These are phyloP conservation scores for Batkoa obscura DNA, from an alignment of 371 early-diverging fungal species.

Conservation along the genomic window DNA sequence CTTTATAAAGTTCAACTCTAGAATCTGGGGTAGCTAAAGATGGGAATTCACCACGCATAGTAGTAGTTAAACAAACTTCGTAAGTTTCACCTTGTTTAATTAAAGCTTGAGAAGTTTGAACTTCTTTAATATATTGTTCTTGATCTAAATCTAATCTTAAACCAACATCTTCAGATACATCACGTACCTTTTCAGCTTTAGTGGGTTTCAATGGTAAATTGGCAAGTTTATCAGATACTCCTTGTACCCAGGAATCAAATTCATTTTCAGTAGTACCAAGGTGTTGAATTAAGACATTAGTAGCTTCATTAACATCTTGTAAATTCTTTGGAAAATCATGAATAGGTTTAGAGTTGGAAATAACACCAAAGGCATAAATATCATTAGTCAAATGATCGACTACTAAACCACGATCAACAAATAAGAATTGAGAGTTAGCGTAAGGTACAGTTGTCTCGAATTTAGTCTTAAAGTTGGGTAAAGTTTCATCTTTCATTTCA, in stretches of 20 bases:
- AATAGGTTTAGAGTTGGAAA: neutral
- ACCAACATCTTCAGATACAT: too few relatives aligned
- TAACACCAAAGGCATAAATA: neutral
- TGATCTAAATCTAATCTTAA: neutral
- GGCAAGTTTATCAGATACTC: too few relatives aligned
- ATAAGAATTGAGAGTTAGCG: slow-evolving; percentile 64
- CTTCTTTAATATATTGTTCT: slow-evolving; percentile 33
- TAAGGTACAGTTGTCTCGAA: neutral
- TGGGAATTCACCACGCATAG: slow-evolving; percentile 21
- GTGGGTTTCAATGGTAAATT: neutral
- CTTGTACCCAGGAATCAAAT: too few relatives aligned
- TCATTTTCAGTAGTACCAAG: too few relatives aligned
- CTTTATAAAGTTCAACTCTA: slow-evolving; percentile 29
- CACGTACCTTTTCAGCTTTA: too few relatives aligned
- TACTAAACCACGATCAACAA: slow-evolving; percentile 56
- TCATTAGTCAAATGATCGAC: slow-evolving; percentile 42
- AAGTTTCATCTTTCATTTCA: slow-evolving; percentile 72
- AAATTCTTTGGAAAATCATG: neutral
- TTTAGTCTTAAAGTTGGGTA: slow-evolving; percentile 26
- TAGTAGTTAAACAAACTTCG: slow-evolving; percentile 83
- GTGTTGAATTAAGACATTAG: too few relatives aligned
- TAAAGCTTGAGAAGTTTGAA: slow-evolving; percentile 32
- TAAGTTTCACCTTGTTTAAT: slow-evolving; percentile 84
- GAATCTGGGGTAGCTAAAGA: neutral
- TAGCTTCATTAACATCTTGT: too few relatives aligned